A percentile compares a stretch with the other conserved stretches of the same genome.
These are phyloP conservation scores for Tetrapisispora taiwanensis DNA, from an alignment of 805 yeast species.

Conservation along the genomic window DNA sequence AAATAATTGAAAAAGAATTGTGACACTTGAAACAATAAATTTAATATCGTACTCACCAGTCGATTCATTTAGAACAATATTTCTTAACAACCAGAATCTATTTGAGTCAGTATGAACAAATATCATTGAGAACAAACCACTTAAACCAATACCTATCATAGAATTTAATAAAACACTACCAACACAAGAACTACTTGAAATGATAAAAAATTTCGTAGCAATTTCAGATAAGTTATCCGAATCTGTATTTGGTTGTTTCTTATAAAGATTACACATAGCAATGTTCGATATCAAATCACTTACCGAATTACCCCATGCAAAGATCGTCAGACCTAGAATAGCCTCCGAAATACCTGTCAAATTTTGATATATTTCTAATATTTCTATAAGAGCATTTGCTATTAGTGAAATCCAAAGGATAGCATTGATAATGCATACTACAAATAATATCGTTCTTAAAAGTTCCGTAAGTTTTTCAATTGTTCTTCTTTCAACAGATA, in stretches of 20 bases:
- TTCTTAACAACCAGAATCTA: slow-evolving; percentile 20
- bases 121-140: slow-evolving; percentile 44
- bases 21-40: slow-evolving; percentile 20
- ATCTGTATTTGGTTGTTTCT: slow-evolving; percentile 17
- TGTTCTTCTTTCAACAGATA: slow-evolving; percentile 7
- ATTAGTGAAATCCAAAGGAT: slow-evolving; percentile 27
- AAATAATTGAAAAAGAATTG: slow-evolving; percentile 16
- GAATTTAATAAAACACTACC: slow-evolving; percentile 84
- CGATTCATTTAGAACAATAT: slow-evolving; percentile 12
- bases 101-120: slow-evolving; percentile 11
- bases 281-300: slow-evolving; percentile 85
- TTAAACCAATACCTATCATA: slow-evolving; percentile 72
- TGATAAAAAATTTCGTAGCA: slow-evolving; percentile 62
- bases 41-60: slow-evolving; percentile 7
- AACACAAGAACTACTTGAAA: slow-evolving; percentile 89
- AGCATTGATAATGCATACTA: slow-evolving; percentile 24
- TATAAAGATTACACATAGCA: slow-evolving; percentile 58
- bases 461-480: slow-evolving; percentile 12
- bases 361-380: slow-evolving; percentile 26
- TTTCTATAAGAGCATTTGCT: slow-evolving; percentile 28
- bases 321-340: slow-evolving; percentile 78
- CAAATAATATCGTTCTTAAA: slow-evolving; percentile 10
- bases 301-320: slow-evolving; percentile 88
- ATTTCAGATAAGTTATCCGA: slow-evolving; percentile 9
- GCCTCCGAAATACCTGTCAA: slow-evolving; percentile 54